Evolutionary conservation across 78 protist genomes (phyloP), one percentile per base, ranked within the genome.

Genomic region (Pelomyxa schiedti): DNA sequence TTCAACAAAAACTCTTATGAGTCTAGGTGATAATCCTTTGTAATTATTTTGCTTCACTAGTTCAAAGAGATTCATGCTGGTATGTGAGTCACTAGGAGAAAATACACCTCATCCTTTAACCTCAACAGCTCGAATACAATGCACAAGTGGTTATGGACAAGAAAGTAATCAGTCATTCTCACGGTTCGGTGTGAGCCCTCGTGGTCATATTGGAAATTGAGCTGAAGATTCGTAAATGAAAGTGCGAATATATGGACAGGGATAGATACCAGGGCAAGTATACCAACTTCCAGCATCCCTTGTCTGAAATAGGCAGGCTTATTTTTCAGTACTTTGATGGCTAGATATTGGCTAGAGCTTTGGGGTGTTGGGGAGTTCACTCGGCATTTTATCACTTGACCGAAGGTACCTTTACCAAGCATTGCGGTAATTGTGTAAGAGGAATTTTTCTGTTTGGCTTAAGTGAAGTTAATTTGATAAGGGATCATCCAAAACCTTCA

Each of bases 391-490:
- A 47, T 16, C 58, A 47, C 58, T 52, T 81, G 93, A 4, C 98
- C 98, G 79, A 95, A 95, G 40, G 93, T 75, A 5, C 98, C 98
- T 78, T 88, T 89, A 6, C 98, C 98, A 8, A 93, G 53, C 43
- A 80, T 39, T 39, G 58, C 84, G 39, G 32, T 16, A 1, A 90
- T 86, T 26, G 28, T 39, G 75, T 88, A 94, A 24, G 91, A 35
- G 1, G 2, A 68, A 29, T 38, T 32, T 37, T 71, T 24, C 29
- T 9, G n/a, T n/a, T n/a, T n/a, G n/a, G 9, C 53, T 75, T 38
- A 8, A 36, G 39, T 4, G 37, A 7, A 5, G 43, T 76, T 26
- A 5, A 37, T 26, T 58, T 42, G 37, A 30, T 9, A 3, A 5
- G 36, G 37, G 41, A 40, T 22, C 67, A n/a, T n/a, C 42, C 67